A percentile compares a stretch with the other conserved stretches of the same genome.
Evolutionary conservation across 257 asterid genomes (phyloP).

Genomic region (Gentiana macrophylla): DNA sequence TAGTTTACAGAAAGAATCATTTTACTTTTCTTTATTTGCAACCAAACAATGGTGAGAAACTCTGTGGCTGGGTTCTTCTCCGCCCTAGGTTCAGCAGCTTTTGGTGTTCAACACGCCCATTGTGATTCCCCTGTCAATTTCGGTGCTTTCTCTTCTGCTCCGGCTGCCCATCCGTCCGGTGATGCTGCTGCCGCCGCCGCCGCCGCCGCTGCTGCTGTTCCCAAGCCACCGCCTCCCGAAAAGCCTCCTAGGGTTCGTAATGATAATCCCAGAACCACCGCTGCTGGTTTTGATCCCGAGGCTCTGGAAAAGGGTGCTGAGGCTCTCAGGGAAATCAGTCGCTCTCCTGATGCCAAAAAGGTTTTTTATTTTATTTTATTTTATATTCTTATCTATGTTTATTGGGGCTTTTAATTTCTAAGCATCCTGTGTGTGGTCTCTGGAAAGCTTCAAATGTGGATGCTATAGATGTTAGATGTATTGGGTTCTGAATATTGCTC

Average conservation of each 20-base stretch:
- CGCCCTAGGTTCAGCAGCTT: slow-evolving; percentile 45
- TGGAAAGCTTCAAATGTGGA: not conserved
- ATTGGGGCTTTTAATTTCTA: not conserved
- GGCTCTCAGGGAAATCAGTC: slow-evolving; percentile 38
- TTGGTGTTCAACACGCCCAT: slow-evolving; percentile 35
- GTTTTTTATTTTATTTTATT: slow-evolving; percentile 16
- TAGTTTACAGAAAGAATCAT: slow-evolving; percentile 3
- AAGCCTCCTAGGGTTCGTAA: slow-evolving; percentile 50
- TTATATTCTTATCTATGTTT: not conserved
- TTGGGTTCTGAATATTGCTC: not conserved
- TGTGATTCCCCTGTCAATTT: slow-evolving; percentile 55
- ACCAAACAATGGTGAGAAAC: slow-evolving; percentile 26
- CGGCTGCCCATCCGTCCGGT: slow-evolving; percentile 18
- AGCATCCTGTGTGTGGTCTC: not conserved
- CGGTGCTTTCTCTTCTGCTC: slow-evolving; percentile 35
- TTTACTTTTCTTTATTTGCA: too few relatives aligned
- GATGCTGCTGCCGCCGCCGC: slow-evolving; percentile 20
- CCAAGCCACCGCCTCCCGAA: slow-evolving; percentile 18
- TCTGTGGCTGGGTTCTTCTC: slow-evolving; percentile 56
- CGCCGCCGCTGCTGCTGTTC: slow-evolving; percentile 21
- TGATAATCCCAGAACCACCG: slow-evolving; percentile 64
- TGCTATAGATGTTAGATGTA: not conserved
- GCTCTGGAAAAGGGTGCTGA: slow-evolving; percentile 71
- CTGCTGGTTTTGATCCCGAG: slow-evolving; percentile 86
- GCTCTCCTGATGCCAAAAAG: slow-evolving; percentile 49